These are phyloP conservation scores for Solanum sejunctum DNA, from an alignment of 257 asterid species.

Conservation along the genomic window DNA sequence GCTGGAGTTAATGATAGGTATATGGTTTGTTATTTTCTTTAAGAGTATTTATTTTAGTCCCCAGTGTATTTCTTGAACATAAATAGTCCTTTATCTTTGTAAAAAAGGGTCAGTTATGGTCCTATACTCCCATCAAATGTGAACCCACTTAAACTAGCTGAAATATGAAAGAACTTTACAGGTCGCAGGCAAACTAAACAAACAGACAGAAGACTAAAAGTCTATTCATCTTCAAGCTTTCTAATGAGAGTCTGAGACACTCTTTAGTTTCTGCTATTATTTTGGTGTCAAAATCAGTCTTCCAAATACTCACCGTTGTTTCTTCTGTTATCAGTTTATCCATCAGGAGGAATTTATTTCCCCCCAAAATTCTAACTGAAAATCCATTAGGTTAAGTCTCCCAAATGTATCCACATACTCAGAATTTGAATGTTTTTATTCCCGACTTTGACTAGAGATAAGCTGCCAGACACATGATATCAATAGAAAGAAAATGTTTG, in stretches of 20 bases:
- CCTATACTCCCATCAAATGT: neutral
- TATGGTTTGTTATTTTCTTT: neutral
- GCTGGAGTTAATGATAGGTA: slow-evolving; percentile 97
- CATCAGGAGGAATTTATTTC: neutral
- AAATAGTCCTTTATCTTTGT: neutral
- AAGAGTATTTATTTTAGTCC: neutral
- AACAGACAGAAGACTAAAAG: neutral
- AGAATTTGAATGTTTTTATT: neutral
- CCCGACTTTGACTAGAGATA: neutral
- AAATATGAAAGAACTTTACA: neutral
- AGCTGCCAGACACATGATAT: neutral
- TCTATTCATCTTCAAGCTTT: neutral
- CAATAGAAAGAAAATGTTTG: neutral
- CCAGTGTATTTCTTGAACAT: neutral
- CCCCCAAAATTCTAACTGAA: neutral
- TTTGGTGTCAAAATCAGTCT: neutral
- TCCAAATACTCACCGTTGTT: neutral
- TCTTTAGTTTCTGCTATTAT: neutral
- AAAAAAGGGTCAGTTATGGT: neutral
- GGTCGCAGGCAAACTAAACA: neutral
- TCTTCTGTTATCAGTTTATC: neutral
- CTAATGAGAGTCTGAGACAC: neutral
- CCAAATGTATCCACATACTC: neutral
- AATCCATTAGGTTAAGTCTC: neutral
- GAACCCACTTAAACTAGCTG: neutral